Base-by-base conservation (phyloP, 257 asterid genomes). In the Paraleonurus japonicus region DNA sequence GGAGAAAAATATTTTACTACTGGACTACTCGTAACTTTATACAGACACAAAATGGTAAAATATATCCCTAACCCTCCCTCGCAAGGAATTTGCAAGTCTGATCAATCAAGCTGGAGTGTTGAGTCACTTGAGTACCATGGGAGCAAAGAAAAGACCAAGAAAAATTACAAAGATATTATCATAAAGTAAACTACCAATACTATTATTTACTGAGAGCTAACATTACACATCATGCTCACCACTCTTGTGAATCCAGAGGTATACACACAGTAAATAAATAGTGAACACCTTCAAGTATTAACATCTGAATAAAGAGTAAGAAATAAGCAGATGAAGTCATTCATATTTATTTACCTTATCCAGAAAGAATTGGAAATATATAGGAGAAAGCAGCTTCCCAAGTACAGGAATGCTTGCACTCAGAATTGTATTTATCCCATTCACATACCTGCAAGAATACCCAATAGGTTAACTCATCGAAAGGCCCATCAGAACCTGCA, bases 341-440 rank as follows among this genome's bases (percentile, higher is more conserved):
- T 47, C 61, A 76, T 63, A 37, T 13, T 13, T 20, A 33, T 63
- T 82, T 78, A 84, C 88, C 88, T 94, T 94, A 75, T 94, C 99
- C 77, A 95, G 88, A 79, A 95, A 95, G 80, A 95, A 95, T 63
- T 92, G 97, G 87, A 92, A 95, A 84, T 95, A 92, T 73, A 92
- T 74, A 61, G 96, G 89, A 75, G 97, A 88, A 59, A 95, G 97
- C 84, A 95, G 96, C 80, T 83, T 85, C 75, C 99, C 99, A 51
- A 95, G 97, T 62, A 83, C 97, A 74, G 99, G 99, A 81, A 95
- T 85, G 90, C 97, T 89, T 69, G 94, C 78, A 61, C 83, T 75
- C 81, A 92, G 82, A 75, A 92, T 95, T 65, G 82, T 81, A 80
- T 92, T 95, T 78, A 95, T 89, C 81, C 85, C 83, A 78, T 92